Conservation (phyloP, 2,329 filamentous ascomycete genomes). For the Tolypocladium cylindrosporum region DNA sequence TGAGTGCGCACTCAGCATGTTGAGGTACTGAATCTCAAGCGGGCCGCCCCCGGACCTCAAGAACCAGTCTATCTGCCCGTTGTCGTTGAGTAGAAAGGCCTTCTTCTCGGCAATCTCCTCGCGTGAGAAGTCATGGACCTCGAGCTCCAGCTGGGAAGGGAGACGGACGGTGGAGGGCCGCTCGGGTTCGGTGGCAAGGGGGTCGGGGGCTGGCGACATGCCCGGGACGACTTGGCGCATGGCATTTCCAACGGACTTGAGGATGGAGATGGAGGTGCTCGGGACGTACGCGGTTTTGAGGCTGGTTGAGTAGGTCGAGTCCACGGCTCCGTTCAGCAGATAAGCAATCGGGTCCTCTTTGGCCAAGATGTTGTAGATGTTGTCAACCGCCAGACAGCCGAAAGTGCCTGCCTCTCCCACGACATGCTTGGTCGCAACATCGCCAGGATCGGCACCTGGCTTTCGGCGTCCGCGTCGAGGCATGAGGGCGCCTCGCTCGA, state of each 20-base stretch:
- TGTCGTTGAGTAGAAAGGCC: conserved; percentile 83
- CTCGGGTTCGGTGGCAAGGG: conserved; percentile 18
- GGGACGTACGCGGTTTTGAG: conserved; percentile 75
- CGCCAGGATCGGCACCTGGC: conserved; percentile 57
- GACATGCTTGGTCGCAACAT: conserved; percentile 46
- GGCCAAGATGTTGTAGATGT: conserved; percentile 86
- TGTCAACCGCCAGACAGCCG: conserved; percentile 88
- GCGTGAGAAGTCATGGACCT: conserved; percentile 87
- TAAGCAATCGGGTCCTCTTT: conserved; percentile 74
- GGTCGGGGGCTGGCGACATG: conserved; percentile 20
- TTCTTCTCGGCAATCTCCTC: conserved; percentile 89
- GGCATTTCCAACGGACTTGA: conserved; percentile 53
- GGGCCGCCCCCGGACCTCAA: conserved; percentile 75
- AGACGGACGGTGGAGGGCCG: conserved; percentile 35
- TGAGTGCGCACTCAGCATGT: conserved; percentile 92
- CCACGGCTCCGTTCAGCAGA: conserved; percentile 81
- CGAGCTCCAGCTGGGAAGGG: conserved; percentile 70
- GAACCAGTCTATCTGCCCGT: conserved; percentile 90
- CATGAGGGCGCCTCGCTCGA: conserved; percentile 62
- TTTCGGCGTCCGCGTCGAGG: conserved; percentile 71
- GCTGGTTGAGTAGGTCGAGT: conserved; percentile 65
- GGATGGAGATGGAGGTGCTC: conserved; percentile 54
- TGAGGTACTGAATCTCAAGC: conserved; percentile 89
- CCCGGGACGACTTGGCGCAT: conserved; percentile 54
- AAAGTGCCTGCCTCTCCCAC: conserved; percentile 73